phyloP scores from a whole-genome alignment of 108 stramenopile genomes.

The Aurantiochytrium sp. region DNA sequence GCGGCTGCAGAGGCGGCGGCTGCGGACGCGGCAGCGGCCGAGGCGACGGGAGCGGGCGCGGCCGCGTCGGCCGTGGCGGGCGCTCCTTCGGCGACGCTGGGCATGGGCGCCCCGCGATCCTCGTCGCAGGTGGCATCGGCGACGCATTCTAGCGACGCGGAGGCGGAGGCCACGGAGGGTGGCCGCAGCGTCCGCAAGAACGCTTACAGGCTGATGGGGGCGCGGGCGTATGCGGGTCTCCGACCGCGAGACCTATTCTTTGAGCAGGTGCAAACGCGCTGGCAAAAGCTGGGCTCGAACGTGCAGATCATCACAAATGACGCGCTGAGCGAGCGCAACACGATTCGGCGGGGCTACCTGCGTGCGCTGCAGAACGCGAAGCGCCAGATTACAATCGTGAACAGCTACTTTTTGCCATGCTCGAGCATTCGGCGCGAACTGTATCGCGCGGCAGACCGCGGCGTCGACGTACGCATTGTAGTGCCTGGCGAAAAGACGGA shows the following conservation, averaged over 20 bases:
- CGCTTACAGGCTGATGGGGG: too few relatives aligned
- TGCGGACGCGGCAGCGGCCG: background rate
- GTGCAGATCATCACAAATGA: conserved; percentile 10
- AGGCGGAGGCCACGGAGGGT: too few relatives aligned
- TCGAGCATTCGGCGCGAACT: conserved; percentile 27
- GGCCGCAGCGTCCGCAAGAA: too few relatives aligned
- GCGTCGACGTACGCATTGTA: conserved; percentile 1
- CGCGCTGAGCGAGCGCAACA: conserved; percentile 25
- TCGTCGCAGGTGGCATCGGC: too few relatives aligned
- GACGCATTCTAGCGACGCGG: too few relatives aligned
- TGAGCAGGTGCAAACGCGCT: background rate
- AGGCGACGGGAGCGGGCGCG: background rate
- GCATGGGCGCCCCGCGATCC: too few relatives aligned
- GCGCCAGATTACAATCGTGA: background rate
- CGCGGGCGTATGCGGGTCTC: too few relatives aligned
- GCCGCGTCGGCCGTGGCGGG: too few relatives aligned
- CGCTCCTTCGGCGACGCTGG: too few relatives aligned
- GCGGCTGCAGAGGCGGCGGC: background rate
- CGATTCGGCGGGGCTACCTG: background rate
- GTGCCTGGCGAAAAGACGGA: conserved; percentile 17
- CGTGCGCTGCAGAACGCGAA: background rate
- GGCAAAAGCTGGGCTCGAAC: background rate
- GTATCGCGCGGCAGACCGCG: conserved; percentile 9
- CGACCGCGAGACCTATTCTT: background rate
- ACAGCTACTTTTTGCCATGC: conserved; percentile 10